A percentile compares a stretch with the other conserved stretches of the same genome.
These are phyloP conservation scores for Plasmodium reichenowi DNA, from an alignment of 169 alveolate species.

Conservation along the genomic window DNA sequence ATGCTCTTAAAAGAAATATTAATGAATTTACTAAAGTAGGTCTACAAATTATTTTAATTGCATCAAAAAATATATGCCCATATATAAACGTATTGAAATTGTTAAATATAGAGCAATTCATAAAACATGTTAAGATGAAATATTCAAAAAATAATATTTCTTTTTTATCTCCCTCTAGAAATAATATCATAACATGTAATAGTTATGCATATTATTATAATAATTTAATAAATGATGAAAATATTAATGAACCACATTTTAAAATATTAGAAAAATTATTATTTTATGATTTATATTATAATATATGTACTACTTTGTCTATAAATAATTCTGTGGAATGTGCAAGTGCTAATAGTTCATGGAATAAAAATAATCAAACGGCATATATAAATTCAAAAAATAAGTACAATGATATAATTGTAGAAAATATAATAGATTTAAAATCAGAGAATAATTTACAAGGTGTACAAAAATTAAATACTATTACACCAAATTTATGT, in stretches of 20 bases:
- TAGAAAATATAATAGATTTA: conserved; percentile 64
- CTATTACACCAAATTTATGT: conserved; percentile 25
- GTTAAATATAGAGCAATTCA: conserved; percentile 32
- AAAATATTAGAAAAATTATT: conserved; percentile 42
- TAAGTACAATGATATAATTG: neutral
- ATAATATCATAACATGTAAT: neutral
- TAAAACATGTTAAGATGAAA: conserved; percentile 29
- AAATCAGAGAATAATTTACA: conserved; percentile 63
- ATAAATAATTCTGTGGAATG: too few relatives aligned
- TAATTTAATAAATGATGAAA: conserved; percentile 5
- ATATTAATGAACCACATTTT: neutral
- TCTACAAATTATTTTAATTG: conserved; percentile 44
- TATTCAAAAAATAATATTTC: conserved; percentile 17
- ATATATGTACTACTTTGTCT: neutral
- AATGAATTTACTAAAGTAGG: conserved; percentile 62
- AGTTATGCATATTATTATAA: neutral
- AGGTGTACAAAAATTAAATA: conserved; percentile 35
- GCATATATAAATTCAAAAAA: neutral
- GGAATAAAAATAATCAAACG: neutral
- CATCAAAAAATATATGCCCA: conserved; percentile 51
- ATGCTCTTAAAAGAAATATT: conserved; percentile 56
- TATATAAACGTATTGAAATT: conserved; percentile 16
- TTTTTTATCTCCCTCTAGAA: neutral
- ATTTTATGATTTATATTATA: conserved; percentile 52
- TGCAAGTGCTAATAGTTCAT: too few relatives aligned